Base-by-base conservation (phyloP, 768 basidiomycete genomes). In the Naganishia vaughanmartiniae region DNA sequence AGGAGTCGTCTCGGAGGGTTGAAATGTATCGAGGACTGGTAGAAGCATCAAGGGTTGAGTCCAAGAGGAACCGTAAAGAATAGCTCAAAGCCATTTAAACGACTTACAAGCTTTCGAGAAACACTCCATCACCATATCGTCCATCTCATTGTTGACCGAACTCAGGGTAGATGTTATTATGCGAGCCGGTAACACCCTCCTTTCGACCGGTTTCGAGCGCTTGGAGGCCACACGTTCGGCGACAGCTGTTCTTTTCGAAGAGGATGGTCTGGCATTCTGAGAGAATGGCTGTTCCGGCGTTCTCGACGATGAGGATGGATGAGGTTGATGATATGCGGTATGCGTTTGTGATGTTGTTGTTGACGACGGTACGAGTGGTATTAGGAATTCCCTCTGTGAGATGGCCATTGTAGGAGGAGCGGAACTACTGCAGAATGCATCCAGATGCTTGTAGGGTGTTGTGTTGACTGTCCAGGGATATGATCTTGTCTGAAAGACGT, bases 91-190 rank as follows among this genome's bases (percentile, higher is more conserved):
- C 30, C 21, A 6, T 30, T 5, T 15, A 19, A 24, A 36, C 10
- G 0, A 51, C 68, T 69, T 30, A 69, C 68, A 60, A 33, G 68
- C 55, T 31, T 53, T 60, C 3, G 51, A 30, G 21, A 70, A 70
- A 55, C 69, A 70, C 28, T 70, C 57, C 42, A 58, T 63, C 30
- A 70, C 58, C 69, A 70, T 70, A 31, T 70, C 69, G 30, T 70
- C 69, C 58, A 70, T 24, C 21, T 70, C 69, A n/a, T 60, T 60
- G 31, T 33, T 33, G 14, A 36, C 69, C 21, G 33, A 39, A 10
- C 30, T 58, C 12, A 31, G 31, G 26, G 31, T 36, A 31, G 53
- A 48, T 39, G 58, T 51, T 15, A 46, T 34, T 12, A 70, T 70
- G 2, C 69, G 58, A 17, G 60, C 69, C 5, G 69, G 69, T 34